phyloP scores from a whole-genome alignment of 2,329 filamentous ascomycete genomes.

The Alternaria sp. region DNA sequence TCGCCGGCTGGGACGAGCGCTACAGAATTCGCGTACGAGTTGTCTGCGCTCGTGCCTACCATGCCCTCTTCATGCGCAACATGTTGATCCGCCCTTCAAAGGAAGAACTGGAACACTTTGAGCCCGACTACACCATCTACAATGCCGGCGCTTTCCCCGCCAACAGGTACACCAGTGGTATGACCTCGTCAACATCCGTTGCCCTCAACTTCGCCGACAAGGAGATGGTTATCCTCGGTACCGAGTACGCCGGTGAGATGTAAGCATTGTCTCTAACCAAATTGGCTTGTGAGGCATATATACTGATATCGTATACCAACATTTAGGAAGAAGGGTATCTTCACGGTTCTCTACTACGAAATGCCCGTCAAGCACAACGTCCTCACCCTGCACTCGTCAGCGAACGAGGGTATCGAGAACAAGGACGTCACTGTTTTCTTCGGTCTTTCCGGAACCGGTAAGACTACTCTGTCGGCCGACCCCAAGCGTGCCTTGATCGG shows the following conservation, averaged over 20 bases:
- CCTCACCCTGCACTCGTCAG: conserved; percentile 95
- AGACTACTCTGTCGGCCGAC: conserved; percentile 97
- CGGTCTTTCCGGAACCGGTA: conserved; percentile 96
- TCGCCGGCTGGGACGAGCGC: conserved; percentile 97
- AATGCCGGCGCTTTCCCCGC: conserved; percentile 98
- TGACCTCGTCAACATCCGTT: conserved; percentile 98
- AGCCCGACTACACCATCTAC: conserved; percentile 99
- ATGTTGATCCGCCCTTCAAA: conserved; percentile 96
- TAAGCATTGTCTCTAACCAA: background rate
- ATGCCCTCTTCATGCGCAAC: conserved; percentile 99
- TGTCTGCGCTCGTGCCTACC: conserved; percentile 98
- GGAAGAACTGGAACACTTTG: conserved; percentile 95
- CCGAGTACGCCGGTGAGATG: conserved; percentile 83
- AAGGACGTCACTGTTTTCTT: conserved; percentile 99
- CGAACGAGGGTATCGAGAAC: conserved; percentile 85
- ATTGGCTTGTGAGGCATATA: background rate
- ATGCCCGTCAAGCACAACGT: conserved; percentile 99
- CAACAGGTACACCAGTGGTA: conserved; percentile 96
- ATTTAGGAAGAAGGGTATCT: conserved; percentile 86
- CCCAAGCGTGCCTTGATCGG: conserved; percentile 95
- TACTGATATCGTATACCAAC: background rate
- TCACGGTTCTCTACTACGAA: conserved; percentile 99
- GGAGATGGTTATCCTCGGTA: conserved; percentile 99
- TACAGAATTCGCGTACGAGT: conserved; percentile 98
- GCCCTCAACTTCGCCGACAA: conserved; percentile 99